Conservation (phyloP, 768 basidiomycete genomes). For the Agaricus blazei region DNA sequence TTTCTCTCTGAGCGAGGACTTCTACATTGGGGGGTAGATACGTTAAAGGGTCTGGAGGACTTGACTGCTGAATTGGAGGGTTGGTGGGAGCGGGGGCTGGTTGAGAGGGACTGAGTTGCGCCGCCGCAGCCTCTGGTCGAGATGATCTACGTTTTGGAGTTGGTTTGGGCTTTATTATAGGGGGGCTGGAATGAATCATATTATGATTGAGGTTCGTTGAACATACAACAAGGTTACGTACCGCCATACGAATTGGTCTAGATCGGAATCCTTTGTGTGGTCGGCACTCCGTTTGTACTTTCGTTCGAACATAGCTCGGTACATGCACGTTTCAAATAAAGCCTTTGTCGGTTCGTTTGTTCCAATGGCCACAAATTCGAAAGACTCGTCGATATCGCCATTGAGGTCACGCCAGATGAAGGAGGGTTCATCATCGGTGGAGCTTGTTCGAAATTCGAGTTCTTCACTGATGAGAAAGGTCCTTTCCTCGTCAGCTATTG, state of each 20-base stretch:
- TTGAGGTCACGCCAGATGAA: conserved; percentile 91
- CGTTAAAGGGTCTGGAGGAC: not conserved
- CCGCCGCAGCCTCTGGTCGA: conserved; percentile 1
- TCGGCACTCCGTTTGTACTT: conserved; percentile 77
- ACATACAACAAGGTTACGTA: conserved; percentile 34
- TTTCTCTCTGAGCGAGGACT: conserved; percentile 36
- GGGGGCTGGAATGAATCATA: conserved; percentile 25
- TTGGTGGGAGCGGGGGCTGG: not conserved
- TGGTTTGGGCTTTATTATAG: conserved; percentile 19
- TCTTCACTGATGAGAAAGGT: conserved; percentile 89
- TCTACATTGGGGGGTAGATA: conserved; percentile 21
- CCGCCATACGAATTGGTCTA: conserved; percentile 82
- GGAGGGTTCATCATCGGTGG: conserved; percentile 70
- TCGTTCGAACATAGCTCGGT: conserved; percentile 95
- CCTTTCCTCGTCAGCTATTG: conserved; percentile 86
- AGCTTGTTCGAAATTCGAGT: conserved; percentile 77
- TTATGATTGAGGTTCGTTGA: not conserved
- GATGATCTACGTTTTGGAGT: conserved; percentile 27
- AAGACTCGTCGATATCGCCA: conserved; percentile 89
- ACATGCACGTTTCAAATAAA: conserved; percentile 92
- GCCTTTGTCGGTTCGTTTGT: conserved; percentile 79
- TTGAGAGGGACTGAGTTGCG: conserved; percentile 10
- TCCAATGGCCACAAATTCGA: conserved; percentile 82
- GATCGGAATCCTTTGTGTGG: conserved; percentile 55
- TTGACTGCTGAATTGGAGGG: conserved; percentile 8